Percentiles rank a stretch among this genome's conserved stretches.
These are phyloP conservation scores for Podaxis rugospora DNA, from an alignment of 768 basidiomycete species.

Conservation along the genomic window DNA sequence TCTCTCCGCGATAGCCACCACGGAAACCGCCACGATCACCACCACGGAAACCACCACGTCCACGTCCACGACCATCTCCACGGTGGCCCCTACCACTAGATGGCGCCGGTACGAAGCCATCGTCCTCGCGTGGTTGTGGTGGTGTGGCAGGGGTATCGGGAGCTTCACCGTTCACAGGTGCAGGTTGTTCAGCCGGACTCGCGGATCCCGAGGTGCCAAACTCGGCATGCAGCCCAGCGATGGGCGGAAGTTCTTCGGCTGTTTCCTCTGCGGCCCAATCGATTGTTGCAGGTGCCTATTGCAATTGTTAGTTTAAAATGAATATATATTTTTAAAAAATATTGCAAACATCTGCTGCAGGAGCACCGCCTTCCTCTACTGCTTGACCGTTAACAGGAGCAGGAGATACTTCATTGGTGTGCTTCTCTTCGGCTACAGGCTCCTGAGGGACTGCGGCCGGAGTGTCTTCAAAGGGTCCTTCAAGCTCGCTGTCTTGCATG, in stretches of 20 bases:
- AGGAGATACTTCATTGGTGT: conserved; percentile 18
- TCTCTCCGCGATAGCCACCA: conserved; percentile 23
- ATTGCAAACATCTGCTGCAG: conserved; percentile 16
- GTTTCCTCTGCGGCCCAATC: conserved; percentile 85
- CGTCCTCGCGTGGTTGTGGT: conserved; percentile 39
- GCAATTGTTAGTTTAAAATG: background rate
- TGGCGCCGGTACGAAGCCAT: conserved; percentile 52
- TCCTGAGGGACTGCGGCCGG: conserved; percentile 42
- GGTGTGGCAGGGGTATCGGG: conserved; percentile 17
- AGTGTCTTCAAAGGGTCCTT: conserved; percentile 46
- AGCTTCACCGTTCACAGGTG: conserved; percentile 25
- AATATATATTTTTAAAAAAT: background rate
- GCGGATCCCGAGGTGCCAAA: conserved; percentile 72
- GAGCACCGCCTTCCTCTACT: conserved; percentile 12
- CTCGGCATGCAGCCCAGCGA: conserved; percentile 69
- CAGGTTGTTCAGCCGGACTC: conserved; percentile 47
- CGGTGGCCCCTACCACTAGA: background rate
- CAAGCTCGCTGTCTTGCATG: conserved; percentile 79
- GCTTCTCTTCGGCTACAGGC: conserved; percentile 22
- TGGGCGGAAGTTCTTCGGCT: conserved; percentile 73
- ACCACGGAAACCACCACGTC: conserved; percentile 30
- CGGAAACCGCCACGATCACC: conserved; percentile 20
- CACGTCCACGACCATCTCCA: conserved; percentile 45
- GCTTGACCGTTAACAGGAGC: conserved; percentile 14
- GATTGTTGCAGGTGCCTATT: conserved; percentile 35